Evolutionary conservation across 768 basidiomycete species (phyloP), one percentile per base, ranked within the genome.

Genomic region (Neoboletus magnificus): DNA sequence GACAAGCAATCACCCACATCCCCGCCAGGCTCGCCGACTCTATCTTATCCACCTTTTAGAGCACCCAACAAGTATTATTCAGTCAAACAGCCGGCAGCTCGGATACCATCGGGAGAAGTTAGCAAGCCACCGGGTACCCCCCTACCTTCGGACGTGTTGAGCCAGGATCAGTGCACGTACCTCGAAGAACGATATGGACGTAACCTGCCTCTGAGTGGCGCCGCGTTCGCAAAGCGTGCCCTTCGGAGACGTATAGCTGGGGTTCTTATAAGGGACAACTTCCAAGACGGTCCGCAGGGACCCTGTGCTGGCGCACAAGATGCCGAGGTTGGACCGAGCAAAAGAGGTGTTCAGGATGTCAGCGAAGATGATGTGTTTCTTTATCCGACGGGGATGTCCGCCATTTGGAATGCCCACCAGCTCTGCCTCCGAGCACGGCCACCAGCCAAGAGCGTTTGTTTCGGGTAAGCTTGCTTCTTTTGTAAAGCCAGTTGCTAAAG

Each of bases 101-200:
- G 54, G 59, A 32, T 44, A 32, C 52, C 61, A n/a, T 50, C 62
- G 0, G 52, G 29, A 35, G 57, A 44, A 12, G 27, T 39, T 33
- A 51, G 16, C 11, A 33, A 36, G 13, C 61, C 22, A 54, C 59
- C 36, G 48, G 64, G 3, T 47, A 45, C 20, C 29, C 60, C 18
- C 47, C 43, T 18, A 8, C 32, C 46, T 45, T 55, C 58, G 4
- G 89, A 92, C 35, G 69, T 72, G 11, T 71, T 91, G 48, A 79
- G 77, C 48, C 67, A 74, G 20, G 93, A 93, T 61, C 83, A 89
- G 50, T 71, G 75, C 1, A 77, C 79, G 7, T 98, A 95, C 71
- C 78, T 98, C 25, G 96, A 98, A 71, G 94, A 98, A 71, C 85
- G 95, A 15, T 98, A 97, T 61, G 96, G 93, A 0, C 83, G 96